Percentiles rank a stretch among this genome's conserved stretches.
phyloP scores from a whole-genome alignment of 208 protist species.

The Trypanosoma grayi region DNA sequence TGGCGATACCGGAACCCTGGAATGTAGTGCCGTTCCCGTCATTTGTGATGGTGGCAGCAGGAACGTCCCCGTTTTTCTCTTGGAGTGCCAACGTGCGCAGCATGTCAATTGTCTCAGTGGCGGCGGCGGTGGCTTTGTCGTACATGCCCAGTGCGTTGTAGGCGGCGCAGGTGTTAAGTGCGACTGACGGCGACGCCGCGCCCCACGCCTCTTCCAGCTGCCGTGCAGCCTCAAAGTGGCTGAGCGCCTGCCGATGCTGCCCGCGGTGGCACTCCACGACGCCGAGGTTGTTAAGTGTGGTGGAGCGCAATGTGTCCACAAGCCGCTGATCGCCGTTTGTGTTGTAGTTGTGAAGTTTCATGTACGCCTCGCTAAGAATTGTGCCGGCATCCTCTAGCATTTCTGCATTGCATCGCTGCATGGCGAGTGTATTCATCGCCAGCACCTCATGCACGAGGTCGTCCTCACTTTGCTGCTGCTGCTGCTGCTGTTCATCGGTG shows the following conservation, averaged over 20 bases:
- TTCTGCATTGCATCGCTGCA: conserved; percentile 61
- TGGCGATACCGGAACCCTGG: conserved; percentile 26
- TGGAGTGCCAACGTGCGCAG: conserved; percentile 66
- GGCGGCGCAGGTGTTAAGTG: conserved; percentile 81
- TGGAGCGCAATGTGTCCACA: conserved; percentile 72
- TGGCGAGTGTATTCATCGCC: conserved; percentile 80
- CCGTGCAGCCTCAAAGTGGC: conserved; percentile 77
- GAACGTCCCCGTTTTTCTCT: conserved; percentile 10
- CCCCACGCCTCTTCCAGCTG: conserved; percentile 80
- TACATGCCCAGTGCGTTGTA: conserved; percentile 85
- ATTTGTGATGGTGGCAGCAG: background rate
- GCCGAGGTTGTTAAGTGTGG: conserved; percentile 87
- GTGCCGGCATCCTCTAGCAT: conserved; percentile 50
- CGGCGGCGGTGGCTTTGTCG: conserved; percentile 81
- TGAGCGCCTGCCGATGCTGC: conserved; percentile 75
- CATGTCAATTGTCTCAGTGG: conserved; percentile 86
- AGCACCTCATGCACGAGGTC: conserved; percentile 74
- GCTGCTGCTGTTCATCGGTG: background rate
- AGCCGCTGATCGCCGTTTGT: conserved; percentile 25
- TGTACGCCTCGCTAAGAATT: conserved; percentile 59
- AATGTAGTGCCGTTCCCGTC: background rate
- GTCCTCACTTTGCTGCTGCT: conserved; percentile 24
- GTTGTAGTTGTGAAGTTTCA: conserved; percentile 36
- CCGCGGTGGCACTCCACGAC: conserved; percentile 84
- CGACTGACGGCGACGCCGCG: conserved; percentile 71